Base-by-base conservation (phyloP, 345 rosid genomes). In the Ceriops zippeliana region DNA sequence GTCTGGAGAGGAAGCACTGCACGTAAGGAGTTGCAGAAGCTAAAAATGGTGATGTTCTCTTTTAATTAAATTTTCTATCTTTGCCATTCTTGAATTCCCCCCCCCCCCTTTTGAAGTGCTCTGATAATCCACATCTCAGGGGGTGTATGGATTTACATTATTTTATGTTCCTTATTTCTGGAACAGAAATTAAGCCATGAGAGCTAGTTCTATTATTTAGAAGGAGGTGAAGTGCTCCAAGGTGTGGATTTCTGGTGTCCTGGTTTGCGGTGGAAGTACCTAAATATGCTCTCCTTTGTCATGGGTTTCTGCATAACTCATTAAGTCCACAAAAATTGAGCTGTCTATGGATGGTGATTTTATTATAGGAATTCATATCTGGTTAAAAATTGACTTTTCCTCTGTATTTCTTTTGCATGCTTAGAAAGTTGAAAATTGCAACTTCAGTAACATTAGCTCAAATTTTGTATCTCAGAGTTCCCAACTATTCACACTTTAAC, bases 1-100 rank as follows among this genome's bases (percentile, higher is more conserved):
- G 97, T 91, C 75, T 92, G 98, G 97, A 90, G 99, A 84, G 90
- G 93, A 77, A 86, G 70, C 71, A 83, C 85, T 84, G 98, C 97
- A 26, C 92, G 90, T 60, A 85, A 75, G 80, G 99, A 91, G 81
- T 81, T 95, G 68, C 78, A 70, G 81, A 82, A 79, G 68, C 97
- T 95, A 80, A 95, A 87, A 88, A 90, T 84, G 96, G 98, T 77
- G 10, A 68, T 1, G 3, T 72, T 5, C 21, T 63, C 5, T 59
- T 59, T 9, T 56, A 24, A 11, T 42, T 22, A 7, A 21, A 56
- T 52, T 4, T 15, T 35, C 42, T 65, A 6, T 0, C 34, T 26
- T 60, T 53, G 4, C 5, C 6, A 21, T 66, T 49, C 37, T 47
- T 42, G 49, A 15, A 42, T 11, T 42, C 13, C 0, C 49, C 49